Conservation (phyloP, 768 basidiomycete species). For the Mycena crocata region DNA sequence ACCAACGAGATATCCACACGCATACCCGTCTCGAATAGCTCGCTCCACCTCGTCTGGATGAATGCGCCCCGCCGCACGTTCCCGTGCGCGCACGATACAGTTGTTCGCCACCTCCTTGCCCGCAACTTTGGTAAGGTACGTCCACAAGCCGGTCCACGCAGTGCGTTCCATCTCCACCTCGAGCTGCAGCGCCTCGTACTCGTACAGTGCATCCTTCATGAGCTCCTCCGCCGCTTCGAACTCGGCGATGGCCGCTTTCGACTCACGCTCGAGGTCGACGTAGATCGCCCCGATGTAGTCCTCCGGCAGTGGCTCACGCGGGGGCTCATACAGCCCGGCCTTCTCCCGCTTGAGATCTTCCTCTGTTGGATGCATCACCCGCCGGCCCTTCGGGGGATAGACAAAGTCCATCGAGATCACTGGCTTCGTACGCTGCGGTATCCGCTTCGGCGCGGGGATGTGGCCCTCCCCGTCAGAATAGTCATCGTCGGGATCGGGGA, state of each 20-base stretch:
- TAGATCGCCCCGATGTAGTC: constrained; percentile 20
- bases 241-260: background rate
- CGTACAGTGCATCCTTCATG: constrained; percentile 15
- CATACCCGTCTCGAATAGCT: constrained; percentile 1
- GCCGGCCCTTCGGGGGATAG: constrained; percentile 1
- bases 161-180: constrained; percentile 12
- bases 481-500: constrained; percentile 11
- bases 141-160: constrained; percentile 20
- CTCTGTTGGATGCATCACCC: background rate
- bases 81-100: background rate
- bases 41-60: constrained; percentile 1
- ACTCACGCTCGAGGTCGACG: constrained; percentile 13
- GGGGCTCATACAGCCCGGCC: background rate
- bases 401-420: constrained; percentile 11
- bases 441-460: background rate
- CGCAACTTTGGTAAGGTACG: background rate
- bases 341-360: background rate
- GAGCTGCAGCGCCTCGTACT: background rate
- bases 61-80: background rate
- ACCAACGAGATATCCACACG: background rate
- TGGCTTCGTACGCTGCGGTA: background rate
- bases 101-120: constrained; percentile 6
- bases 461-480: constrained; percentile 16
- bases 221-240: constrained; percentile 8
- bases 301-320: background rate